Evolutionary conservation across 2,329 filamentous ascomycete genomes (phyloP).

Genomic region (Aspergillus quadrilineatus): DNA sequence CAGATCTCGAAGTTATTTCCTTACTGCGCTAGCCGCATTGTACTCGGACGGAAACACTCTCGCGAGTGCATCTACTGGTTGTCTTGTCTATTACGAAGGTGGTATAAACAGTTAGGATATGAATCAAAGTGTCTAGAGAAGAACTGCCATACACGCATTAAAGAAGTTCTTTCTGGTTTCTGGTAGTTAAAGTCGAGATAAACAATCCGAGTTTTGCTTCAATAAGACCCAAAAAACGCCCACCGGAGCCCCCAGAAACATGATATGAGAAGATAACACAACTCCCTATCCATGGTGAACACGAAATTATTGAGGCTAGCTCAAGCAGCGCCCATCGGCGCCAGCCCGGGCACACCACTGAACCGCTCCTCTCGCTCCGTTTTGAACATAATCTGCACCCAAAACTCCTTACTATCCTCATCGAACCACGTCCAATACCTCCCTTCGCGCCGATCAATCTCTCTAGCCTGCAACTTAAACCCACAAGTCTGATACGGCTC

Average conservation of each 20-base stretch:
- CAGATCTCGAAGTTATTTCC: conserved; percentile 23
- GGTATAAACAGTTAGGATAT: conserved; percentile 3
- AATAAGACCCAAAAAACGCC: conserved; percentile 4
- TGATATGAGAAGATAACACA: background rate
- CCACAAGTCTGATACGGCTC: conserved; percentile 97
- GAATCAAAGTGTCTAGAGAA: background rate
- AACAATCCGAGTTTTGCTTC: conserved; percentile 8
- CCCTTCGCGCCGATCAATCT: conserved; percentile 86
- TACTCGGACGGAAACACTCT: conserved; percentile 19
- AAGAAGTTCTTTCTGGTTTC: background rate
- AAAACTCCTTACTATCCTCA: conserved; percentile 92
- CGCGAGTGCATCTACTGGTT: conserved; percentile 19
- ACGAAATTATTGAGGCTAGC: conserved; percentile 5
- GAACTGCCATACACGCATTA: background rate
- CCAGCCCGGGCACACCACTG: conserved; percentile 64
- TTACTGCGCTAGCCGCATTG: conserved; percentile 5
- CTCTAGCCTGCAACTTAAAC: conserved; percentile 91
- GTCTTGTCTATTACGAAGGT: conserved; percentile 9
- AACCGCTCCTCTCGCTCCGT: conserved; percentile 94
- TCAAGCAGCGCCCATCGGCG: conserved; percentile 43
- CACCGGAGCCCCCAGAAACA: conserved; percentile 20
- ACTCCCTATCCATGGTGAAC: background rate
- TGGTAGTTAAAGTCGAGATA: background rate
- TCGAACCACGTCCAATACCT: conserved; percentile 95
- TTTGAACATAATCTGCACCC: conserved; percentile 97